phyloP scores from a whole-genome alignment of 2,329 filamentous ascomycete species.

The Alternaria longipes region DNA sequence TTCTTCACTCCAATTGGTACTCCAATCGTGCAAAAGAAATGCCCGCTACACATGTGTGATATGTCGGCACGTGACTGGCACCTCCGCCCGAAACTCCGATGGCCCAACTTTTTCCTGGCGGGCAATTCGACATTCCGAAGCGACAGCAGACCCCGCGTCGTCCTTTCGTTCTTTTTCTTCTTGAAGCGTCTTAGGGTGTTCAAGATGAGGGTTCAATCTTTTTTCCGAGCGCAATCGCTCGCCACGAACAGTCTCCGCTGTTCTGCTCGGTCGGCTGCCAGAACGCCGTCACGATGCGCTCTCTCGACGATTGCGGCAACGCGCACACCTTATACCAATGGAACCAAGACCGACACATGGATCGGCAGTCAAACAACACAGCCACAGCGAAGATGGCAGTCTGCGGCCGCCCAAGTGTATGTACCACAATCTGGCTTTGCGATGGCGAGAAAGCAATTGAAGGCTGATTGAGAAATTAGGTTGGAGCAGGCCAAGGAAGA shows the following conservation, averaged over 20 bases:
- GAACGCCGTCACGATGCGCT: constrained; percentile 42
- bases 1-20: constrained; percentile 19
- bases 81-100: constrained; percentile 34
- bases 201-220: constrained; percentile 48
- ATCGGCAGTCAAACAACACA: constrained; percentile 33
- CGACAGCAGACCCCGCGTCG: constrained; percentile 39
- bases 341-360: constrained; percentile 42
- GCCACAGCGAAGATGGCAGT: constrained; percentile 49
- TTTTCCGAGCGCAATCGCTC: constrained; percentile 47
- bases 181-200: constrained; percentile 20
- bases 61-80: constrained; percentile 34
- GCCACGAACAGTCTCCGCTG: constrained; percentile 41
- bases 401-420: constrained; percentile 50
- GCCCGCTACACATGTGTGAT: not conserved
- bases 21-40: not conserved
- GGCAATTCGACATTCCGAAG: constrained; percentile 18
- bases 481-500: constrained; percentile 66
- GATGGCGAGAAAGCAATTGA: constrained; percentile 16
- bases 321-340: constrained; percentile 40
- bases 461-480: constrained; percentile 38
- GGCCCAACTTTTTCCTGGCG: constrained; percentile 40
- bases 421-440: constrained; percentile 22
- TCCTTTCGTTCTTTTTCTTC: constrained; percentile 34
- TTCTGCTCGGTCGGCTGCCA: constrained; percentile 34
- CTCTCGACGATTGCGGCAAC: constrained; percentile 45